Percentiles rank a stretch among this genome's conserved stretches.
These are phyloP conservation scores for Cornus kousa DNA, from an alignment of 148 eudicot genomes.

Conservation along the genomic window DNA sequence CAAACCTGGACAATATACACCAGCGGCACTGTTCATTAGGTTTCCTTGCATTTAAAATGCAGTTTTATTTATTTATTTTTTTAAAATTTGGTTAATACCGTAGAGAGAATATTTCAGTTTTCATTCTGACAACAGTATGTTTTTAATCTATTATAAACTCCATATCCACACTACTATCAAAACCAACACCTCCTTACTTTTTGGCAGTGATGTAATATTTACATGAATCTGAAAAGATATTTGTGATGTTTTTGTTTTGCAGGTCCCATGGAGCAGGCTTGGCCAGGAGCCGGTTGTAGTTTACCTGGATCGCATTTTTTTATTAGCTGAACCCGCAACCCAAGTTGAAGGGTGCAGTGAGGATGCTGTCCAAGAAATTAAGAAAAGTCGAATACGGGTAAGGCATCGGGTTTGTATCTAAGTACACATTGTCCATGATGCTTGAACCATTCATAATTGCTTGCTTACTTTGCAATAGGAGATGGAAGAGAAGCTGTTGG, in stretches of 20 bases:
- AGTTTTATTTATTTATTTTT: background rate
- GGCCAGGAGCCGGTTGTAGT: constrained; percentile 99
- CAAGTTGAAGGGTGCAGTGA: constrained; percentile 86
- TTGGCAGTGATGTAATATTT: background rate
- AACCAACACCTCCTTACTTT: background rate
- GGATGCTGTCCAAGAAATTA: constrained; percentile 82
- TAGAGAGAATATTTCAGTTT: background rate
- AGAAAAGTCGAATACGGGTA: constrained; percentile 80
- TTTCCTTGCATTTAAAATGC: background rate
- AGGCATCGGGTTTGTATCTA: constrained; percentile 12
- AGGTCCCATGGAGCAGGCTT: constrained; percentile 99
- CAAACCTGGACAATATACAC: background rate
- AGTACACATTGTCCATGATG: background rate
- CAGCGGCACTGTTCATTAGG: background rate
- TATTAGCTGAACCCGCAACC: constrained; percentile 93
- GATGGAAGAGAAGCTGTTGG: constrained; percentile 84
- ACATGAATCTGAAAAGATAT: background rate
- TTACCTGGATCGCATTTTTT: constrained; percentile 71
- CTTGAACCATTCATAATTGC: background rate
- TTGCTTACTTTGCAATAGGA: constrained; percentile 47
- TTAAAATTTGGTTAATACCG: background rate
- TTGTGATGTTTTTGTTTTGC: constrained; percentile 14
- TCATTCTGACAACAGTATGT: background rate
- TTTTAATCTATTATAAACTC: background rate
- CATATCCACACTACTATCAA: background rate